Conservation (phyloP, 129 eudicot species). For the Ambrosia trifida region DNA sequence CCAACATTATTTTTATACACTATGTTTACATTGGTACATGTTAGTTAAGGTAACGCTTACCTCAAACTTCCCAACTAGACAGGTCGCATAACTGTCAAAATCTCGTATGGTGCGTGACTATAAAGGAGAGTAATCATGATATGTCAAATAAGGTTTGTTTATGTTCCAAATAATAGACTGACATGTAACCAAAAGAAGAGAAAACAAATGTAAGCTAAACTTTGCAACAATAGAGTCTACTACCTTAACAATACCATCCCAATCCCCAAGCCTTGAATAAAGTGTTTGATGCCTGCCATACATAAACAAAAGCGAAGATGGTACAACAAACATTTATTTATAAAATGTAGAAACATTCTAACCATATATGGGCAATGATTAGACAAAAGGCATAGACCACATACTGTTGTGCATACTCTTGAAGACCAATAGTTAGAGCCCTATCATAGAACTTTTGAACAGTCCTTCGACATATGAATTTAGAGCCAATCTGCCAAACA, state of each 20-base stretch:
- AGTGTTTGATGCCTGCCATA: constrained; percentile 74
- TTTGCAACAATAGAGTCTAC: constrained; percentile 11
- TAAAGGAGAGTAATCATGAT: constrained; percentile 3
- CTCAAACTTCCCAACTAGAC: constrained; percentile 85
- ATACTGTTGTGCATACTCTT: constrained; percentile 83
- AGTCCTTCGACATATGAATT: constrained; percentile 77
- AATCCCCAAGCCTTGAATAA: constrained; percentile 78
- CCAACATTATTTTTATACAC: background rate
- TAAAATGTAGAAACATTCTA: background rate
- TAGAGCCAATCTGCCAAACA: constrained; percentile 69
- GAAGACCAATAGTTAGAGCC: constrained; percentile 84
- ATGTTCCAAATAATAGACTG: background rate
- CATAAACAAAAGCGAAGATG: constrained; percentile 4
- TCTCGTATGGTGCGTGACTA: constrained; percentile 93
- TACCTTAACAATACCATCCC: constrained; percentile 96
- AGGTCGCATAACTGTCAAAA: constrained; percentile 83
- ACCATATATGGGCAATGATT: constrained; percentile 8
- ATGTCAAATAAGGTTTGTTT: constrained; percentile 1
- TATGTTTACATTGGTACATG: background rate
- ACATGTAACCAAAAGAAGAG: constrained; percentile 1
- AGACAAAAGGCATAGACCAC: constrained; percentile 32
- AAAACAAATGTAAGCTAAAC: background rate
- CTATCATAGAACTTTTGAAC: constrained; percentile 80
- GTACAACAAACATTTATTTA: background rate
- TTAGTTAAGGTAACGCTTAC: constrained; percentile 31